Conservation (phyloP, 306 rosid genomes). For the Malus fusca region DNA sequence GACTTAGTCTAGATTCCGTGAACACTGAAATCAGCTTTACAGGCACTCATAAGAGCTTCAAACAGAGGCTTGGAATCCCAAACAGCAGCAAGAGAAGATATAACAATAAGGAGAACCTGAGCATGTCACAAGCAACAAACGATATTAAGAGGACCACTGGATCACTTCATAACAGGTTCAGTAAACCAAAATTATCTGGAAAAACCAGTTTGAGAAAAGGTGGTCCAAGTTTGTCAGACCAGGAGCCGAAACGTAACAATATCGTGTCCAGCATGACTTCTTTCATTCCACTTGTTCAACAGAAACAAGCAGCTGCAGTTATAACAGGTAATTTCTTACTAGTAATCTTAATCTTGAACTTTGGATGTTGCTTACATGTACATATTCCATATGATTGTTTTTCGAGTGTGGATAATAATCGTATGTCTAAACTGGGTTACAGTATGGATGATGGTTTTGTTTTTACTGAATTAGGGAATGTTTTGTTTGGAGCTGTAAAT, state of each 20-base stretch:
- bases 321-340: constrained; percentile 45
- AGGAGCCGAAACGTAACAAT: constrained; percentile 46
- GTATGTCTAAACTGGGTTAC: background rate
- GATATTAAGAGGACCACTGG: constrained; percentile 39
- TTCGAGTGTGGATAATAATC: background rate
- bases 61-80: constrained; percentile 39
- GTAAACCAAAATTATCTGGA: constrained; percentile 55
- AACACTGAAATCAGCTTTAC: constrained; percentile 36
- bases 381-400: background rate
- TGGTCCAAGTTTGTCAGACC: constrained; percentile 31
- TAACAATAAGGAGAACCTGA: constrained; percentile 43
- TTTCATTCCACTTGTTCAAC: constrained; percentile 88
- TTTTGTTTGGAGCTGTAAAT: background rate
- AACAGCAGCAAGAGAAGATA: constrained; percentile 32
- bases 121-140: no score
- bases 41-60: constrained; percentile 40
- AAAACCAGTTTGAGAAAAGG: constrained; percentile 39
- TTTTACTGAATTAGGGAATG: background rate
- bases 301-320: constrained; percentile 75
- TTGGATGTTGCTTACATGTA: background rate
- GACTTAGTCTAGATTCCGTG: constrained; percentile 44
- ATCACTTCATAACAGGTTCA: constrained; percentile 37
- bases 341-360: background rate
- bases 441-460: background rate
- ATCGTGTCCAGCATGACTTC: constrained; percentile 70